phyloP scores from a whole-genome alignment of 306 rosid species.

The Sesbania bispinosa region DNA sequence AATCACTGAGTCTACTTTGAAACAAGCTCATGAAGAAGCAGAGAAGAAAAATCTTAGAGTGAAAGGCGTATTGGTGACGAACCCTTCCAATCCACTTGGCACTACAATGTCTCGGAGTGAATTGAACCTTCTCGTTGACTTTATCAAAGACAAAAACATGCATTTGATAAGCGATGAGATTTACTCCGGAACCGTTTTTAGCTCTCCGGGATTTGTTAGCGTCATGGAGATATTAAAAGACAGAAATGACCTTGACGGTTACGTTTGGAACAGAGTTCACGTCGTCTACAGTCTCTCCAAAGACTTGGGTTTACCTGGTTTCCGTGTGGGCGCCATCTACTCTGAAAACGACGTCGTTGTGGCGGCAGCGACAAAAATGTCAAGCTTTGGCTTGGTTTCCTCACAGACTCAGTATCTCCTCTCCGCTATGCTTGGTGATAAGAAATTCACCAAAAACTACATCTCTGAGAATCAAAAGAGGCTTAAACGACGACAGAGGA shows the following conservation, averaged over 20 bases:
- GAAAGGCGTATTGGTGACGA: conserved; percentile 79
- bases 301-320: conserved; percentile 88
- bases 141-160: conserved; percentile 49
- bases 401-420: conserved; percentile 84
- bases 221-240: conserved; percentile 69
- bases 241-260: conserved; percentile 22
- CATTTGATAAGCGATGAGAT: conserved; percentile 87
- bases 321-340: conserved; percentile 76
- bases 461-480: conserved; percentile 60
- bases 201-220: conserved; percentile 57
- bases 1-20: conserved; percentile 59
- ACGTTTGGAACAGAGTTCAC: conserved; percentile 52
- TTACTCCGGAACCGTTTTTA: conserved; percentile 80
- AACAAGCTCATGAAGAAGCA: conserved; percentile 56
- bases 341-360: conserved; percentile 62
- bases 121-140: conserved; percentile 55
- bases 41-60: conserved; percentile 54
- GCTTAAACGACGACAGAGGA: conserved; percentile 49
- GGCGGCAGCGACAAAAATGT: conserved; percentile 76
- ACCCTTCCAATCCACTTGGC: conserved; percentile 88
- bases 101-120: conserved; percentile 53
- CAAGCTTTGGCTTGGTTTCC: conserved; percentile 79
- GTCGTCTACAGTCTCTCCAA: conserved; percentile 79
- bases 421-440: conserved; percentile 69
- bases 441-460: conserved; percentile 60